Conservation (phyloP, 2,329 filamentous ascomycete species). For the Tricladium varicosporioides region DNA sequence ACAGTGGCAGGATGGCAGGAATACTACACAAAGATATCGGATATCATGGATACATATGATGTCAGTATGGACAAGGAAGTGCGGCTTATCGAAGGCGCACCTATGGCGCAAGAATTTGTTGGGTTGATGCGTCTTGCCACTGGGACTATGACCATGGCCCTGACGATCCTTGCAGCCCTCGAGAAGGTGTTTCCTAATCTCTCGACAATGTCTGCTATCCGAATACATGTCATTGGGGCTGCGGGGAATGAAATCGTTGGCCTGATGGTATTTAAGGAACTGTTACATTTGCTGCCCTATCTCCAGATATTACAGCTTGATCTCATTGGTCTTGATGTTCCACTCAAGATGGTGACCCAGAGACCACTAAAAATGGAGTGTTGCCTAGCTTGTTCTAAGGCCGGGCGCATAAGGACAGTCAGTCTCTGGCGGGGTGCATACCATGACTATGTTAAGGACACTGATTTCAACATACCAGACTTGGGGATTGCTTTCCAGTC, state of each 20-base stretch:
- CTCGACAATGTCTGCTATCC: slow-evolving; percentile 3
- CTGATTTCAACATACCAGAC: slow-evolving; percentile 12
- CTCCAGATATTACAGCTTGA: slow-evolving; percentile 6
- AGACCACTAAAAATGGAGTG: slow-evolving; percentile 8
- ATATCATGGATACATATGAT: slow-evolving; percentile 3
- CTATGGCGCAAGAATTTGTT: slow-evolving; percentile 1
- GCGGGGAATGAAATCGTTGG: slow-evolving; percentile 11
- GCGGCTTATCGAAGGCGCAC: background rate
- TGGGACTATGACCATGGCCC: slow-evolving; percentile 14
- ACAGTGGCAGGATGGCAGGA: slow-evolving; percentile 16
- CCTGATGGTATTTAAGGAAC: slow-evolving; percentile 19
- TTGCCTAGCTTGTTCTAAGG: slow-evolving; percentile 11
- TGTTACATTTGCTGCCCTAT: slow-evolving; percentile 18
- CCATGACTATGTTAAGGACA: slow-evolving; percentile 10
- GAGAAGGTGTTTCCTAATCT: slow-evolving; percentile 14
- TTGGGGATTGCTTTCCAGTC: slow-evolving; percentile 20
- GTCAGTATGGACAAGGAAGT: background rate
- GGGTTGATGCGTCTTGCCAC: slow-evolving; percentile 7
- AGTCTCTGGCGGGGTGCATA: slow-evolving; percentile 16
- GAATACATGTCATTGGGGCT: slow-evolving; percentile 21
- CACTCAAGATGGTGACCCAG: background rate
- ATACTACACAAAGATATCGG: slow-evolving; percentile 20
- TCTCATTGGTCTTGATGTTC: slow-evolving; percentile 16
- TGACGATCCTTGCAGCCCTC: slow-evolving; percentile 20
- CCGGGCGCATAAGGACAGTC: slow-evolving; percentile 1